phyloP scores from a whole-genome alignment of 163 green algal species.

The Chlamydomonas reinhardtii region DNA sequence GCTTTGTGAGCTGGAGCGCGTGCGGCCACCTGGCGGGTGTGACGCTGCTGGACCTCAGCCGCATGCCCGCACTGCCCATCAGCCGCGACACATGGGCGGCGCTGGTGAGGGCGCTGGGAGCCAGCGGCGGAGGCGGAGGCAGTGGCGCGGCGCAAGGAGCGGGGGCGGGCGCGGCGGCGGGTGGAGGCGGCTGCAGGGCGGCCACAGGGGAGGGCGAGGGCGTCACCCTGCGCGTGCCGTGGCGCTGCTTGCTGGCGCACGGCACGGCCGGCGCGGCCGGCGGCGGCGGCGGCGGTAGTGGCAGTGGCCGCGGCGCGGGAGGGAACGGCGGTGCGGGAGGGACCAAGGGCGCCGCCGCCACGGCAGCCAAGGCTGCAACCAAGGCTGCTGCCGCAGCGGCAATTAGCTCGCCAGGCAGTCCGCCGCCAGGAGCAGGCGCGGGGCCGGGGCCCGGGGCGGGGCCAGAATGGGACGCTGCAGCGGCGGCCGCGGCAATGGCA shows the following conservation, averaged over 20 bases:
- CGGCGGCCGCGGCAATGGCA: too few species aligned
- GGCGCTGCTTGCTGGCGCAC: slow-evolving; percentile 16
- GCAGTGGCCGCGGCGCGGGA: background rate
- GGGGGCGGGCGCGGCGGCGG: too few species aligned
- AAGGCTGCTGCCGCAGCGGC: background rate
- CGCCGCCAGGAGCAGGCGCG: too few species aligned
- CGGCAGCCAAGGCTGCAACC: slow-evolving; percentile 7
- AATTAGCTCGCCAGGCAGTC: too few species aligned
- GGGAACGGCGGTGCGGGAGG: background rate
- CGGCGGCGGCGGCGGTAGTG: background rate
- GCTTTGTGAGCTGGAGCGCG: slow-evolving; percentile 1
- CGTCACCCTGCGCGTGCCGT: slow-evolving; percentile 27
- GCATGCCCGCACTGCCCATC: slow-evolving; percentile 5
- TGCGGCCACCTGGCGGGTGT: slow-evolving; percentile 26
- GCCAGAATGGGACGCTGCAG: too few species aligned
- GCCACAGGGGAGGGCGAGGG: background rate
- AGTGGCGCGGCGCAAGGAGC: too few species aligned
- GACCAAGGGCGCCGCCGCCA: background rate
- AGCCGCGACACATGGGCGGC: slow-evolving; percentile 4
- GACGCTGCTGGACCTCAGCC: slow-evolving; percentile 44
- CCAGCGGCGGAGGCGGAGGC: background rate
- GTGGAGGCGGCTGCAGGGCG: too few species aligned
- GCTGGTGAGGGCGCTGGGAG: slow-evolving; percentile 18
- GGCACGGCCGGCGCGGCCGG: background rate
- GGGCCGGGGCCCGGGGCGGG: too few species aligned